Base-by-base conservation (phyloP, 1,284 basidiomycete genomes). In the Malassezia brasiliensis region DNA sequence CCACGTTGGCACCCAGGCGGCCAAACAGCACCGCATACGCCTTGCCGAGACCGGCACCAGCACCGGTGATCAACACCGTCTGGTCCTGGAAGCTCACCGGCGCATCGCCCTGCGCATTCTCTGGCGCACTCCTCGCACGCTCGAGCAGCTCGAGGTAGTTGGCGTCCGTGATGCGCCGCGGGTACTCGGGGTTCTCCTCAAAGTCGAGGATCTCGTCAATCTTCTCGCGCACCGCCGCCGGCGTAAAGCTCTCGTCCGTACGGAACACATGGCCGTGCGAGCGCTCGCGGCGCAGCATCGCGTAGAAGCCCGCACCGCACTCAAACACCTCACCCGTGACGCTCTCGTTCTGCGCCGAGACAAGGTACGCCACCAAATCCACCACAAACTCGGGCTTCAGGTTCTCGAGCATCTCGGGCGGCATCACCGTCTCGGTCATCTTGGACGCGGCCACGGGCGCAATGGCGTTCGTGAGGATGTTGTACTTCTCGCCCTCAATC, bases 401-500 rank as follows among this genome's bases (percentile, higher is more conserved):
- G 68, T 89, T 85, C 48, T 84, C 86, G 60, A 99, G 83, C 82
- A 96, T 86, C 62, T 98, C 93, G n/a, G 88, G 87, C 14, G 93
- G 90, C 87, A 96, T 90, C 71, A 96, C 80, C 0, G 90, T 93
- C 67, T 85, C 89, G 3, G 89, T 91, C 88, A 96, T 93, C 30
- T 84, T 83, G 5, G 89, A 91, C 0, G 90, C 90, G 28, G 90
- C 90, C 65, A 93, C 87, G 6, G 93, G 94, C 7, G 88, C 91
- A 63, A 99, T 87, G 20, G 81, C 86, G 63, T 86, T 87, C 14
- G 85, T 82, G 68, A 84, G 83, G 75, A 99, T 96, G 74, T 85
- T 85, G 77, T 96, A 94, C 78, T 96, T 94, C 45, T 81, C 85
- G 44, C 91, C 91, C 76, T 96, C 89, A 44, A 66, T 65, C 45